Evolutionary conservation across 192 early-diverging fungal genomes (phyloP), one percentile per base, ranked within the genome.

Genomic region (Cladochytrium replicatum): DNA sequence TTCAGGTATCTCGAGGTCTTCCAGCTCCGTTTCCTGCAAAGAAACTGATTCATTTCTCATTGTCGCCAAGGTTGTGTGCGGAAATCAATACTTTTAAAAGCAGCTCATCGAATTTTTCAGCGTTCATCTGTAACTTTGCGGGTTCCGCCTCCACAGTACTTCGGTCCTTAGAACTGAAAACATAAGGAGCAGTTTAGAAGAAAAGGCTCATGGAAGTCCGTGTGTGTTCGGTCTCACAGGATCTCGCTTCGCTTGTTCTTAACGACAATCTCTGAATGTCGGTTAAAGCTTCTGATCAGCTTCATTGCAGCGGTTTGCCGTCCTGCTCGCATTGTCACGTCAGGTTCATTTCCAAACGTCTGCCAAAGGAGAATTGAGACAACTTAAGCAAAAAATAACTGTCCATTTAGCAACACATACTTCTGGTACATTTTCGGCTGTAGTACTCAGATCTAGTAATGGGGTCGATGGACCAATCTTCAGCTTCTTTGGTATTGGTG

Each of bases 241-340:
- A n/a, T 11, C 21, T 29, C 46, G 54, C 28, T 6, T 37, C 31
- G 25, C 42, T 47, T 5, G 47, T 32, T 51, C 38, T 86, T 75
- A 6, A 97, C 58, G 2, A 95, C 84, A 4, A 82, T 66, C 58
- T 83, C 77, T 2, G 89, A 87, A 48, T 93, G 91, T 37, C 87
- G 81, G 54, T 97, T 97, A 57, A 91, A 89, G 22, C 84, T 61
- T 38, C 89, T 61, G 46, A 97, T 85, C 15, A 97, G 67, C 7
- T 89, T 77, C 39, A 87, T 73, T 11, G 71, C 74, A n/a, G 85
- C 70, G 21, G 49, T 56, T 15, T 59, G 50, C 25, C 54, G 29
- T 19, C 86, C 83, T 0, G 88, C 64, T 25, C 63, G 64, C 90
- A 93, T 93, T 0, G 89, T 87, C 32, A 80, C 65, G 64, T 93